Conservation (phyloP, 1,284 basidiomycete species). For the Sporisorium reilianum region DNA sequence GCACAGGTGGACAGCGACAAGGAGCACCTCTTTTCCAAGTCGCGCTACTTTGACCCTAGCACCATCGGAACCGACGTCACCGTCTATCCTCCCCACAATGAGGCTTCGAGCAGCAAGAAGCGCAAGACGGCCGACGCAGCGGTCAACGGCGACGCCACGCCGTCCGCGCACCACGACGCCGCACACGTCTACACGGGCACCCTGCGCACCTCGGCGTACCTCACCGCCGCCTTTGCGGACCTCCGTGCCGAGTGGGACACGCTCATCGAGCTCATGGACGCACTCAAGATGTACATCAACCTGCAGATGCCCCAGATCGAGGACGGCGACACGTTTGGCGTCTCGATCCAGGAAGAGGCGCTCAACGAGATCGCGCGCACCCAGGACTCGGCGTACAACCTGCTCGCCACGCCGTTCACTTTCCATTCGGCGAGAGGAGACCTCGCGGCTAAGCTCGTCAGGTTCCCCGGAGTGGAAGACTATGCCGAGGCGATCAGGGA, state of each 20-base stretch:
- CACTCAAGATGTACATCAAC: slow-evolving; percentile 56
- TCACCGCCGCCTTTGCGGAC: slow-evolving; percentile 22
- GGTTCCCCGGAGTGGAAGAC: slow-evolving; percentile 42
- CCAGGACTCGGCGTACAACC: slow-evolving; percentile 49
- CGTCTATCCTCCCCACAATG: slow-evolving; percentile 28
- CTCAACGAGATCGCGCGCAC: slow-evolving; percentile 50
- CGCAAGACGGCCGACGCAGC: slow-evolving; percentile 26
- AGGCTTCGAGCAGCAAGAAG: slow-evolving; percentile 32
- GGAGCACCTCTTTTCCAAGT: slow-evolving; percentile 32
- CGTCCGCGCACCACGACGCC: slow-evolving; percentile 5
- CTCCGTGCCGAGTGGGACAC: slow-evolving; percentile 49
- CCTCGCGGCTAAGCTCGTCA: slow-evolving; percentile 44
- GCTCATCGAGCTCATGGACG: slow-evolving; percentile 43
- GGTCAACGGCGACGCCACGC: slow-evolving; percentile 13
- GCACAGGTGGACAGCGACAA: slow-evolving; percentile 28
- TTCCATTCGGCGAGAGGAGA: slow-evolving; percentile 38
- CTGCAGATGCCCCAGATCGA: slow-evolving; percentile 54
- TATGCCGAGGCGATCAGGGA: slow-evolving; percentile 42
- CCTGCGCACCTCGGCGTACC: slow-evolving; percentile 32
- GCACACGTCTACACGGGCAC: slow-evolving; percentile 42
- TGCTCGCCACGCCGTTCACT: slow-evolving; percentile 44
- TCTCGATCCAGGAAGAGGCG: slow-evolving; percentile 54
- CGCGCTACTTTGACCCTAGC: slow-evolving; percentile 32
- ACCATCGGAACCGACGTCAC: slow-evolving; percentile 23
- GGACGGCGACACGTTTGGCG: slow-evolving; percentile 55